These are phyloP conservation scores for Clitocybe nebularis DNA, from an alignment of 1,284 basidiomycete genomes.

Conservation along the genomic window DNA sequence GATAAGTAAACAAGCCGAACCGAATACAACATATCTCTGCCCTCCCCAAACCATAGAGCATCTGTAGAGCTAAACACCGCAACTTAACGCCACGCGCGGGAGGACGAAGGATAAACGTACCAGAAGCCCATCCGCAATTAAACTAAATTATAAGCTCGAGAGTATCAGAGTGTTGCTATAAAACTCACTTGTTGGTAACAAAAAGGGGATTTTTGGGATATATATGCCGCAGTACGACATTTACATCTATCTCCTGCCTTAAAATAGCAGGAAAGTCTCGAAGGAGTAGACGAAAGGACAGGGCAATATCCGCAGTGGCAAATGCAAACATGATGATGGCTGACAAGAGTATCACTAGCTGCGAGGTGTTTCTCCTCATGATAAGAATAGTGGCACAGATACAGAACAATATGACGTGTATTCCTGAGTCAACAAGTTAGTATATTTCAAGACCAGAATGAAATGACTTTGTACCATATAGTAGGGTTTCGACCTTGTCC, in stretches of 20 bases:
- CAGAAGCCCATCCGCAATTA: conserved; percentile 2
- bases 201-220: not conserved
- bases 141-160: not conserved
- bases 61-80: not conserved
- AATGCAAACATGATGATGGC: not conserved
- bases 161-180: not conserved
- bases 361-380: not conserved
- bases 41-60: conserved; percentile 1
- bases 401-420: conserved; percentile 2
- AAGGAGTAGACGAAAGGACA: conserved; percentile 1
- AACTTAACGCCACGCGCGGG: not conserved
- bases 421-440: not conserved
- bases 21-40: not conserved
- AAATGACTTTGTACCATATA: not conserved
- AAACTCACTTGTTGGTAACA: conserved; percentile 4
- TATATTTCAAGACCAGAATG: not conserved
- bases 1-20: not conserved
- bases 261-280: not conserved
- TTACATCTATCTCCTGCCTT: not conserved
- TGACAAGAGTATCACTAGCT: not conserved
- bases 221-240: not conserved
- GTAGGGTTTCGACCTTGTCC: not conserved
- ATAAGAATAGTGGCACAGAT: not conserved
- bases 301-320: not conserved
- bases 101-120: not conserved